These are phyloP conservation scores for Salvia sclarea DNA, from an alignment of 305 asterid species.

Conservation along the genomic window DNA sequence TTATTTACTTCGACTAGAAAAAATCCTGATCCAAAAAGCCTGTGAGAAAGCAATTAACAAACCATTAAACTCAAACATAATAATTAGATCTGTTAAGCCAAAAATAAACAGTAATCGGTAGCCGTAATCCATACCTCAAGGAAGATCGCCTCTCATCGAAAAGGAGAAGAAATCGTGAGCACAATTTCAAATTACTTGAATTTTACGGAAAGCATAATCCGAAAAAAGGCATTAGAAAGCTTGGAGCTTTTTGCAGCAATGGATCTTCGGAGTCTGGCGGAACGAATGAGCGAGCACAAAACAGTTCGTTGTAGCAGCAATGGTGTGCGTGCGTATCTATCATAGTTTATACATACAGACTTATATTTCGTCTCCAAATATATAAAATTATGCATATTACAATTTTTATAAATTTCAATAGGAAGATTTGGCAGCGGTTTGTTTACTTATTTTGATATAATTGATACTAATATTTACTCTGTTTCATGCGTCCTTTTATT, in stretches of 20 bases:
- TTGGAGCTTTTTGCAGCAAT: slow-evolving; percentile 33
- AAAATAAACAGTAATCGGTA: slow-evolving; percentile 11
- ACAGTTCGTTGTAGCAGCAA: slow-evolving; percentile 25
- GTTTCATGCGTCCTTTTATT: neutral
- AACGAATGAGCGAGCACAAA: slow-evolving; percentile 28
- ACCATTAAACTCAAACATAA: slow-evolving; percentile 28
- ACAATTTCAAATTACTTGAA: slow-evolving; percentile 56
- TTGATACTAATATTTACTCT: neutral
- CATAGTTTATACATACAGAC: neutral
- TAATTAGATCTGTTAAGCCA: slow-evolving; percentile 51
- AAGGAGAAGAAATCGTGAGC: slow-evolving; percentile 18
- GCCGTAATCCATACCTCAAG: slow-evolving; percentile 41
- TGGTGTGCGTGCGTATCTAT: slow-evolving; percentile 10
- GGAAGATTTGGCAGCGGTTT: slow-evolving; percentile 7
- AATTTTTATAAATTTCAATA: neutral
- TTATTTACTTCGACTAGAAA: slow-evolving; percentile 40
- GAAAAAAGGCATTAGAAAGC: slow-evolving; percentile 18
- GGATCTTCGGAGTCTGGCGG: slow-evolving; percentile 41
- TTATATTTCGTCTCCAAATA: neutral
- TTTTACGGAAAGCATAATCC: slow-evolving; percentile 41
- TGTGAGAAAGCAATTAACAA: slow-evolving; percentile 19
- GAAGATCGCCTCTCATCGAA: slow-evolving; percentile 42
- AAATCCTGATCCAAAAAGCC: slow-evolving; percentile 35
- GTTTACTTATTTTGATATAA: neutral
- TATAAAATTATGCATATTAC: neutral